Percentiles rank a stretch among this genome's conserved stretches.
Evolutionary conservation across 495 filamentous ascomycete genomes (phyloP).

Genomic region (Talaromyces nanjingensis): DNA sequence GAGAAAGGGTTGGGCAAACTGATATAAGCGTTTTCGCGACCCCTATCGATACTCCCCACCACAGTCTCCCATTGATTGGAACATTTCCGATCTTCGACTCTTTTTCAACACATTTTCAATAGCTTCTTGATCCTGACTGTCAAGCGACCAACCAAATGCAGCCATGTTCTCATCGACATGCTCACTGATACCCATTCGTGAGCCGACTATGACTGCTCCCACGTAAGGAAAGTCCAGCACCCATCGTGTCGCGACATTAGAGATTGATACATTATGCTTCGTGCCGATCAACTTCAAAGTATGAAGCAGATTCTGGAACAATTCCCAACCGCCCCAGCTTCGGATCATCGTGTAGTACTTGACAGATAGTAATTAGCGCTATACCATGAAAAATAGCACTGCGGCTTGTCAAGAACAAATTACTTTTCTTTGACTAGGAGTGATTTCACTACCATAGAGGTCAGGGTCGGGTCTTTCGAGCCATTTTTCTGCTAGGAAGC

Average conservation of each 20-base stretch:
- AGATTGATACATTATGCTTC: slow-evolving; percentile 24
- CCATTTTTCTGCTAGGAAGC: slow-evolving; percentile 35
- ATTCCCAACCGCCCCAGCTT: slow-evolving; percentile 20
- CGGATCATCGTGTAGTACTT: slow-evolving; percentile 38
- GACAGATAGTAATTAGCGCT: neutral
- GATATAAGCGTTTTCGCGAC: too few species aligned
- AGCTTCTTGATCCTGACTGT: slow-evolving; percentile 16
- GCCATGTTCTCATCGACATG: slow-evolving; percentile 29
- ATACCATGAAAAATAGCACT: neutral
- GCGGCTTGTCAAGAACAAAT: neutral
- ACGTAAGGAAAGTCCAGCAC: slow-evolving; percentile 32
- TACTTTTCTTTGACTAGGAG: slow-evolving; percentile 33
- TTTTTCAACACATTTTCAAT: slow-evolving; percentile 19
- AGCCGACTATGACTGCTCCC: slow-evolving; percentile 35
- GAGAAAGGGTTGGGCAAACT: too few species aligned
- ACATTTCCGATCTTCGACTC: slow-evolving; percentile 18
- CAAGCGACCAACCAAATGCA: slow-evolving; percentile 24
- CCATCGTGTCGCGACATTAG: slow-evolving; percentile 33
- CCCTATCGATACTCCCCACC: slow-evolving; percentile 31
- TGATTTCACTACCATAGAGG: slow-evolving; percentile 28
- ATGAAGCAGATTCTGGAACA: slow-evolving; percentile 21
- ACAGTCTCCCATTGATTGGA: slow-evolving; percentile 33
- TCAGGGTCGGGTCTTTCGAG: slow-evolving; percentile 25
- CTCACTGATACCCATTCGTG: slow-evolving; percentile 28
- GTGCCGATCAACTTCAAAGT: slow-evolving; percentile 17